These are phyloP conservation scores for Boechera divaricarpa DNA, from an alignment of 345 rosid species.

Conservation along the genomic window DNA sequence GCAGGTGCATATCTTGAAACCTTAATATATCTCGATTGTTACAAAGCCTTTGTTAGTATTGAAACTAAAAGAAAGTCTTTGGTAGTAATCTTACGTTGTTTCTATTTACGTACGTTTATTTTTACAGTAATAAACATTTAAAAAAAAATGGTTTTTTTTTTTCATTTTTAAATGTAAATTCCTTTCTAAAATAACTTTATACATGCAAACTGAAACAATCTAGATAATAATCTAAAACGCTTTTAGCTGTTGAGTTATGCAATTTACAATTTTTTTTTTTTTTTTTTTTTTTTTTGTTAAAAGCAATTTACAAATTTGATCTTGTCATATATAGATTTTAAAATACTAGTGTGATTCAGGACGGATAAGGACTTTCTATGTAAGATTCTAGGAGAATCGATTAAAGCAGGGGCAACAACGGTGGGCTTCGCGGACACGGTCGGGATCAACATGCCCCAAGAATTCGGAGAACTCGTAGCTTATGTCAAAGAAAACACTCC, in stretches of 20 bases:
- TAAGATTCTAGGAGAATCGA: constrained; percentile 75
- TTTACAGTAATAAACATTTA: not conserved
- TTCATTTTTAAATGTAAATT: too few relatives aligned
- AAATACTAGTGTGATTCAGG: constrained; percentile 43
- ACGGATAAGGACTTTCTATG: constrained; percentile 78
- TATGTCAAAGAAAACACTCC: constrained; percentile 82
- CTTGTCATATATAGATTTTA: not conserved
- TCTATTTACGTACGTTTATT: not conserved
- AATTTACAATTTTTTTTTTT: not conserved
- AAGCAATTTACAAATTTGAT: not conserved
- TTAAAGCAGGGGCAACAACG: constrained; percentile 88
- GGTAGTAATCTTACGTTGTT: not conserved
- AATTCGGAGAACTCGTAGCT: constrained; percentile 72
- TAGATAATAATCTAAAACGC: not conserved
- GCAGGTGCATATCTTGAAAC: constrained; percentile 55
- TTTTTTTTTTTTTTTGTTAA: too few relatives aligned
- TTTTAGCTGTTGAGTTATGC: not conserved
- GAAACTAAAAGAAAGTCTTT: not conserved
- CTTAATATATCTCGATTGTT: not conserved
- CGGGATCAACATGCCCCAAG: constrained; percentile 69
- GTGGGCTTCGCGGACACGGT: constrained; percentile 84
- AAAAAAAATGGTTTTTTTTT: too few relatives aligned
- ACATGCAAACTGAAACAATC: not conserved
- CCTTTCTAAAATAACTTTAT: not conserved
- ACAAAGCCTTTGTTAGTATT: not conserved